These are phyloP conservation scores for Camelina hispida DNA, from an alignment of 345 rosid genomes.

Conservation along the genomic window DNA sequence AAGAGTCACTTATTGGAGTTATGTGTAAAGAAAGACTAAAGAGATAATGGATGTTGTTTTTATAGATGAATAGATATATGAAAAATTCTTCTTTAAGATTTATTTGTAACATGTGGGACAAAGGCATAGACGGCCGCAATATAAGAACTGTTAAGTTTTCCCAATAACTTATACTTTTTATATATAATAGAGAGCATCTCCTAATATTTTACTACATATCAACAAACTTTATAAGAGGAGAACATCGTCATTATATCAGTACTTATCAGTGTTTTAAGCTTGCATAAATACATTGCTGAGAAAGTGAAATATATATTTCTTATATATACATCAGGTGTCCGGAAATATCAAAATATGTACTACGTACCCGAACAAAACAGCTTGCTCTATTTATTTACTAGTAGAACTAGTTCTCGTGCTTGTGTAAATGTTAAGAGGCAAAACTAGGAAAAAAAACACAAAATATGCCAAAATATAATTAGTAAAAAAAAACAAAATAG, in stretches of 20 bases:
- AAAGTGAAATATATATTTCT: too few species aligned
- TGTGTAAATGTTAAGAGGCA: too few species aligned
- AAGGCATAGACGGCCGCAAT: slow-evolving; percentile 39
- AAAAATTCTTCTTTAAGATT: background rate
- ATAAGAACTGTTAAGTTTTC: slow-evolving; percentile 13
- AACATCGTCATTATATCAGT: background rate
- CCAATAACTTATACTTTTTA: slow-evolving; percentile 10
- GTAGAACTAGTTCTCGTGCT: too few species aligned
- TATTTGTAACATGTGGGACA: slow-evolving; percentile 32
- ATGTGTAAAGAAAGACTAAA: slow-evolving; percentile 22
- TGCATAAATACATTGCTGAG: background rate
- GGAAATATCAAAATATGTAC: too few species aligned
- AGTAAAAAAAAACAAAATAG: too few species aligned
- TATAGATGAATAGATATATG: slow-evolving; percentile 32
- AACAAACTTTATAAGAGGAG: background rate
- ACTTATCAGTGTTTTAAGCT: background rate
- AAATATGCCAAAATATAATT: too few species aligned
- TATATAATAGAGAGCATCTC: background rate
- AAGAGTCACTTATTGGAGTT: slow-evolving; percentile 25
- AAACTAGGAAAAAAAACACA: too few species aligned
- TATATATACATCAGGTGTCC: too few species aligned
- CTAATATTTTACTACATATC: background rate
- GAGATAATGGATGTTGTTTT: slow-evolving; percentile 37
- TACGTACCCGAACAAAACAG: too few species aligned
- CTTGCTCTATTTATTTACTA: too few species aligned